phyloP scores from a whole-genome alignment of 805 yeast genomes.

The Blastobotrys attinorum region DNA sequence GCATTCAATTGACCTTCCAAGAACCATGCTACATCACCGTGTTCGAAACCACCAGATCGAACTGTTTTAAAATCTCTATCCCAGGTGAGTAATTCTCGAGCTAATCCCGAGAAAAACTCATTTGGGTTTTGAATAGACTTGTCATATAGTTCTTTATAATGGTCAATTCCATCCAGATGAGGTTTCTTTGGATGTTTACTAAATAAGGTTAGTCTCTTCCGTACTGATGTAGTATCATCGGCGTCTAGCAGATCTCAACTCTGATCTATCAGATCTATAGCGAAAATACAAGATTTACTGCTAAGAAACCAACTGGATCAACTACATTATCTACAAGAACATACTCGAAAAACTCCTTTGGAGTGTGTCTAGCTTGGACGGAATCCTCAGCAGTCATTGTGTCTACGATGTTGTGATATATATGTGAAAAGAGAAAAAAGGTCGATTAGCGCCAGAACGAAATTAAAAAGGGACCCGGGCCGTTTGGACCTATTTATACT shows the following conservation, averaged over 20 bases:
- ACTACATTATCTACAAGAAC: conserved; percentile 7
- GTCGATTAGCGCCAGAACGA: too few species aligned
- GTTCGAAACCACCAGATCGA: conserved; percentile 51
- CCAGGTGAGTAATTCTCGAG: conserved; percentile 70
- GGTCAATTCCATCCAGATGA: conserved; percentile 51
- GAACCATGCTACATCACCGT: conserved; percentile 91
- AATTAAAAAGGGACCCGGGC: too few species aligned
- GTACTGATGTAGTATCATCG: background rate
- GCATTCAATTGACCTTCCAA: conserved; percentile 91
- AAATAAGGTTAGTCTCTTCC: conserved; percentile 1
- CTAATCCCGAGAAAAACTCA: conserved; percentile 70
- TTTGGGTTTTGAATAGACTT: conserved; percentile 76
- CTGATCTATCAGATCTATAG: too few species aligned
- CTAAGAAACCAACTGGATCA: background rate
- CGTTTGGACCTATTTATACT: too few species aligned
- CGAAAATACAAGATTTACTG: background rate
- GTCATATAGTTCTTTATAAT: conserved; percentile 61
- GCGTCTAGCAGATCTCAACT: too few species aligned
- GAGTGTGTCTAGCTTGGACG: conserved; percentile 13
- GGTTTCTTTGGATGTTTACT: conserved; percentile 45
- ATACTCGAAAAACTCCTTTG: conserved; percentile 22
- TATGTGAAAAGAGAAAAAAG: too few species aligned
- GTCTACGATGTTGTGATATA: too few species aligned
- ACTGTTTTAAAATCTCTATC: conserved; percentile 65
- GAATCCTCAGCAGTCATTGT: conserved; percentile 20